Base-by-base conservation (phyloP, 495 filamentous ascomycete species). In the Penicillium turbatum region DNA sequence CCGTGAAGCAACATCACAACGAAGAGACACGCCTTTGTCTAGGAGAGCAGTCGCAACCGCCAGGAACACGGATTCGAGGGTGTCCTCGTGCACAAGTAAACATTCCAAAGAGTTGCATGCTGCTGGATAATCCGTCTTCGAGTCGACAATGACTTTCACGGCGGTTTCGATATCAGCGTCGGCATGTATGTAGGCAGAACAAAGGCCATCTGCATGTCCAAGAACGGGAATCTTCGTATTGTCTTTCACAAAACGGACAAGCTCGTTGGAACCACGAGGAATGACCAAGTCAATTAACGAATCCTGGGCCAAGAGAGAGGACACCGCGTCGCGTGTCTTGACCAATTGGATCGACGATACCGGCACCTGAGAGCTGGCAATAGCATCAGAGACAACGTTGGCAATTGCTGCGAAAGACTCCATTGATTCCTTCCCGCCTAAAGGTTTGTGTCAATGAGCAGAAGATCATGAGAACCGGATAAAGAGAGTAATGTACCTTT, bases 51-150 rank as follows among this genome's bases (percentile, higher is more conserved):
- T 60, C 12, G 88, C 92, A 26, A 95, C 81, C 2, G 65, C 47
- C 1, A 90, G 88, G 26, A 96, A 79, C n/a, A 88, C 49, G 2
- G 80, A 86, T 7, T 69, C 51, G 0, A 95, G 76, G n/a, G 82
- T 81, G 30, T 79, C 74, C 51, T 89, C 77, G 57, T 97, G 86
- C 24, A 97, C 85, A 11, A 99, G 81, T 0, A 99, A 74, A 1
- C 90, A 92, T 68, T 99, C 93, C 29, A 96, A 71, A 24, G 85
- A 81, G 70, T 99, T 99, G 77, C 93, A 99, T 15, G 92, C 93
- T n/a, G 93, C 95, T 6, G 92, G 88, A 68, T 99, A 99, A 68
- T 85, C 83, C 6, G 86, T 87, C 69, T 99, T 99, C 17, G 92
- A 86, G 70, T 99, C 95, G 56, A 96, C 73, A 15, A 97, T 75